phyloP scores from a whole-genome alignment of 2,329 filamentous ascomycete genomes.

The Didymella sp. region DNA sequence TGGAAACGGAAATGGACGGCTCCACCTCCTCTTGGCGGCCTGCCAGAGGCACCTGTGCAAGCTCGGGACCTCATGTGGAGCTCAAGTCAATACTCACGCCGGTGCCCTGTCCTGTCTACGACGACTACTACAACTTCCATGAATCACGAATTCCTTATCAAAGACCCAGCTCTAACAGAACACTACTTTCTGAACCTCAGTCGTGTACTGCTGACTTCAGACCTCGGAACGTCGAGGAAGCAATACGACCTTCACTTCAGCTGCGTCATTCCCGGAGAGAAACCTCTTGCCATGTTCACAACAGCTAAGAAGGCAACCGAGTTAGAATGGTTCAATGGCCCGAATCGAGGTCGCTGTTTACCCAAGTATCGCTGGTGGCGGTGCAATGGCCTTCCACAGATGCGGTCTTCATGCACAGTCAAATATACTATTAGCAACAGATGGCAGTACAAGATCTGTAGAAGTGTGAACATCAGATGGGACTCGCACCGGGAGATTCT shows the following conservation, averaged over 20 bases:
- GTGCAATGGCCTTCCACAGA: constrained; percentile 1
- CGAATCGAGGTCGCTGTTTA: neutral
- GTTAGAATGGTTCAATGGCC: neutral
- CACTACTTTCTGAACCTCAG: neutral
- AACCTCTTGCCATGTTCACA: neutral
- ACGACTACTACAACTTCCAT: neutral
- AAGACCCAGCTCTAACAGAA: neutral
- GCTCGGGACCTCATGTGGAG: neutral
- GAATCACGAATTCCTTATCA: neutral
- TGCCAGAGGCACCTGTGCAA: neutral
- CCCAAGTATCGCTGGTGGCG: neutral
- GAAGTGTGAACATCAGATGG: constrained; percentile 14
- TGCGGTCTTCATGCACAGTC: constrained; percentile 4
- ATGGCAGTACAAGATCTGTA: constrained; percentile 18
- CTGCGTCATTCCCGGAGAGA: neutral
- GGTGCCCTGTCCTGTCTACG: no score
- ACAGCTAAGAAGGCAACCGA: no score
- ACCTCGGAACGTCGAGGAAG: neutral
- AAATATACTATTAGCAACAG: constrained; percentile 13
- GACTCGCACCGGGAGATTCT: constrained; percentile 10
- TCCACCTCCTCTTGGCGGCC: neutral
- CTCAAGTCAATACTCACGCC: neutral
- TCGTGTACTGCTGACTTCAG: neutral
- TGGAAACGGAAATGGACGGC: neutral
- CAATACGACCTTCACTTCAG: neutral